Evolutionary conservation across 2,329 filamentous ascomycete genomes (phyloP).

Genomic region (Penicillium sp.): DNA sequence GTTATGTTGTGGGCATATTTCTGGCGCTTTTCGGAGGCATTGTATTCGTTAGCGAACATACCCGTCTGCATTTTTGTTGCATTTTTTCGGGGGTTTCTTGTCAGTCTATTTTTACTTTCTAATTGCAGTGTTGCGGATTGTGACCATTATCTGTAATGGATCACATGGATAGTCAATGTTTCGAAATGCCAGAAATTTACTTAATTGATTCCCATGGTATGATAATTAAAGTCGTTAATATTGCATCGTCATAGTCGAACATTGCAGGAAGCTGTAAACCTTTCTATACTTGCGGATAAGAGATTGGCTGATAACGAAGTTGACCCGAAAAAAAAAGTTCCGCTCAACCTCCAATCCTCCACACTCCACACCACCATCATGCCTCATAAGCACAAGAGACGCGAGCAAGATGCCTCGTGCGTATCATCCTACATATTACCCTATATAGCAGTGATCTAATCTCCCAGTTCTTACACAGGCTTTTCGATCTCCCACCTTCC

Average conservation of each 20-base stretch:
- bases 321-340: slow-evolving; percentile 22
- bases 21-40: slow-evolving; percentile 20
- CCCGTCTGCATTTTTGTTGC: slow-evolving; percentile 17
- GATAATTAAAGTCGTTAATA: not conserved
- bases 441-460: not conserved
- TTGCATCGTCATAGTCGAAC: not conserved
- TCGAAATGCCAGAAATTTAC: not conserved
- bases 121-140: not conserved
- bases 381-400: slow-evolving; percentile 84
- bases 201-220: not conserved
- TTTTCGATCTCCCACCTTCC: slow-evolving; percentile 62
- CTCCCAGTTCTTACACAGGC: slow-evolving; percentile 19
- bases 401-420: slow-evolving; percentile 53
- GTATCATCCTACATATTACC: slow-evolving; percentile 19
- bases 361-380: slow-evolving; percentile 37
- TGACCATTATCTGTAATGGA: not conserved
- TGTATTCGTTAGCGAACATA: slow-evolving; percentile 12
- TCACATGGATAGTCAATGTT: not conserved
- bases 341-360: slow-evolving; percentile 9
- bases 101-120: slow-evolving; percentile 1
- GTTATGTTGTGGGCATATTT: slow-evolving; percentile 25
- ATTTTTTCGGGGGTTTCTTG: slow-evolving; percentile 25
- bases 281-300: slow-evolving; percentile 18
- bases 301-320: slow-evolving; percentile 12
- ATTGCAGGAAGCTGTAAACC: not conserved